These are phyloP conservation scores for Uronychia binucleata DNA, from an alignment of 73 alveolate genomes.

Conservation along the genomic window DNA sequence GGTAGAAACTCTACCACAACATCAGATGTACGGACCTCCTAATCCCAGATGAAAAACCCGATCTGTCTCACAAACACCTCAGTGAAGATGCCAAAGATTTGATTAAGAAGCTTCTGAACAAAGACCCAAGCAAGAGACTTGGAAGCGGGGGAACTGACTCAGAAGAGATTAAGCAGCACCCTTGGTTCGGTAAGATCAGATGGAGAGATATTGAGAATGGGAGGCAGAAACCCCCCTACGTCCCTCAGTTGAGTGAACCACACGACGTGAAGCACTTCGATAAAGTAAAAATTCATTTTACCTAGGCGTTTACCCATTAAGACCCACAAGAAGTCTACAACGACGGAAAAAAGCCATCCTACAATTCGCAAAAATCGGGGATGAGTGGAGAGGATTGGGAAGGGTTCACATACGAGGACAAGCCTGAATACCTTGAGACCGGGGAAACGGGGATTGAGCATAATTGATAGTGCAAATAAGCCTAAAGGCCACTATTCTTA, in stretches of 20 bases:
- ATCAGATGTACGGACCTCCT: constrained; percentile 3
- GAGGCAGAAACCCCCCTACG: constrained; percentile 3
- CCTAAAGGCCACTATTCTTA: no score
- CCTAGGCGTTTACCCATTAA: background rate
- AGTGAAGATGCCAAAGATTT: constrained; percentile 52
- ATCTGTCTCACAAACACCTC: constrained; percentile 14
- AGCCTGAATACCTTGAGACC: no score
- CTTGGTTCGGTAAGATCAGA: background rate
- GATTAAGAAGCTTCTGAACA: constrained; percentile 60
- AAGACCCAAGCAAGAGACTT: constrained; percentile 74
- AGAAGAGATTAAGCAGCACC: constrained; percentile 3
- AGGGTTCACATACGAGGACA: background rate
- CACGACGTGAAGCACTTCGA: background rate
- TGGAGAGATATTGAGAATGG: background rate
- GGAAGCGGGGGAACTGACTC: constrained; percentile 73
- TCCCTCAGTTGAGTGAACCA: background rate
- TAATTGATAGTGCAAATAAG: no score
- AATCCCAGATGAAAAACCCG: background rate
- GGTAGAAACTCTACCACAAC: constrained; percentile 34
- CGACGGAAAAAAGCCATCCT: background rate
- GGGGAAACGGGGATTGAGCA: background rate
- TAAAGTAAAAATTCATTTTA: background rate
- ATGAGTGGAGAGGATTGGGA: background rate
- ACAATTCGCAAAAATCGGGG: background rate
- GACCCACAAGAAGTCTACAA: background rate